A percentile compares a stretch with the other conserved stretches of the same genome.
Evolutionary conservation across 345 rosid genomes (phyloP).

Genomic region (Bruguiera parviflora): DNA sequence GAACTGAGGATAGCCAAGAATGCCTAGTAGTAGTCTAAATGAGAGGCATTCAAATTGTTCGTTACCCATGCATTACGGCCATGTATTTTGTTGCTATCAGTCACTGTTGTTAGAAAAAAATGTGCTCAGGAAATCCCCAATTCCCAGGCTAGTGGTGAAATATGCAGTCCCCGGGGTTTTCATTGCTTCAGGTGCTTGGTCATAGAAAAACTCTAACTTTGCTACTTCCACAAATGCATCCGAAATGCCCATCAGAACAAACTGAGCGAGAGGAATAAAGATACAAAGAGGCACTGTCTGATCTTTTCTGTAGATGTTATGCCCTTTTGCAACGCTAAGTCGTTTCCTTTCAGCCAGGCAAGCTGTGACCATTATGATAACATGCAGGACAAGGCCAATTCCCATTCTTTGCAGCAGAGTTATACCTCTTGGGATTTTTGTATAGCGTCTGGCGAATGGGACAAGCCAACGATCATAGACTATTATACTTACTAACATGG

Average conservation of each 20-base stretch:
- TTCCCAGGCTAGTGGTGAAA: constrained; percentile 50
- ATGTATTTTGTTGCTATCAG: constrained; percentile 39
- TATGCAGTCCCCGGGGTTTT: constrained; percentile 74
- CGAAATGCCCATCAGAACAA: constrained; percentile 63
- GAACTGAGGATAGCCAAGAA: constrained; percentile 50
- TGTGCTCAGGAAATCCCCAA: constrained; percentile 66
- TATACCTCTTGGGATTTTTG: constrained; percentile 66
- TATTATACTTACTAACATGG: constrained; percentile 53
- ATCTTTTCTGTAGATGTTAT: constrained; percentile 17
- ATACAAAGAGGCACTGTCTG: constrained; percentile 55
- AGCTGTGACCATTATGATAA: constrained; percentile 48
- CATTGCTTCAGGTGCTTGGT: constrained; percentile 81
- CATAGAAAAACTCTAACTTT: constrained; percentile 80
- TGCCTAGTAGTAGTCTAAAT: constrained; percentile 57
- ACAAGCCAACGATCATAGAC: constrained; percentile 54
- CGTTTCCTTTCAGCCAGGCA: constrained; percentile 55
- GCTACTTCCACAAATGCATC: constrained; percentile 72
- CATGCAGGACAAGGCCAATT: constrained; percentile 50
- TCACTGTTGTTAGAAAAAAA: constrained; percentile 48
- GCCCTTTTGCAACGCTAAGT: constrained; percentile 43
- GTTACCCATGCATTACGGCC: constrained; percentile 60
- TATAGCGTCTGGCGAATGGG: constrained; percentile 36
- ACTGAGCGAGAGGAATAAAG: constrained; percentile 59
- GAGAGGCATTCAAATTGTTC: constrained; percentile 64
- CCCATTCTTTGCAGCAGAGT: constrained; percentile 75